Conservation (phyloP, 805 yeast genomes). For the Nakazawaea anatomiae region DNA sequence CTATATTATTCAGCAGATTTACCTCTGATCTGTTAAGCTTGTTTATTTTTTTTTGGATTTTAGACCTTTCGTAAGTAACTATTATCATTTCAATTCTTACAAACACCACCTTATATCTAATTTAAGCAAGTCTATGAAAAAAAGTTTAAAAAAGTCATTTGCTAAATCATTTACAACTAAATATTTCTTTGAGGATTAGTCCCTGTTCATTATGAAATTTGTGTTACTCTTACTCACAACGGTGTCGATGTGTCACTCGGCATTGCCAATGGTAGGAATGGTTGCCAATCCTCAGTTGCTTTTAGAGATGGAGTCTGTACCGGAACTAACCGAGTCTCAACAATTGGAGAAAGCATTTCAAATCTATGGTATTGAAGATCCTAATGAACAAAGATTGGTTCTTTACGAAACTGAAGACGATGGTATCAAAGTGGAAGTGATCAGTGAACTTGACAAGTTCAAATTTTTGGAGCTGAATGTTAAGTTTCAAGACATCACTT, state of each 20-base stretch:
- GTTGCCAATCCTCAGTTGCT: not conserved
- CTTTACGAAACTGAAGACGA: not conserved
- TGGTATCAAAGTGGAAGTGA: slow-evolving; percentile 1
- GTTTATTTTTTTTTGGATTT: not conserved
- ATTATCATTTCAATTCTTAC: too few species aligned
- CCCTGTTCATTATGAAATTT: not conserved
- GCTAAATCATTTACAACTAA: too few species aligned
- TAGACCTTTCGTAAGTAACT: too few species aligned
- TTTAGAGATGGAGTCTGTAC: not conserved
- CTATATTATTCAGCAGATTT: too few species aligned
- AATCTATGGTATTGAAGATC: not conserved
- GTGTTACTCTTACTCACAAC: not conserved
- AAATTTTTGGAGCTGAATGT: slow-evolving; percentile 34
- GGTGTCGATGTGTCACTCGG: not conserved
- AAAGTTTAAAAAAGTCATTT: too few species aligned
- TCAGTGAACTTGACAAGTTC: slow-evolving; percentile 31
- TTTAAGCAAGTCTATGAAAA: too few species aligned
- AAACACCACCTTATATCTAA: too few species aligned
- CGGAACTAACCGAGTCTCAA: not conserved
- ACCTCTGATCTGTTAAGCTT: not conserved
- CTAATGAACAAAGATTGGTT: slow-evolving; percentile 1
- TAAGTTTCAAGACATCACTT: slow-evolving; percentile 62
- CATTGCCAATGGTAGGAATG: not conserved
- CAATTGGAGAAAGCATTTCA: not conserved
- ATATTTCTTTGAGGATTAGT: too few species aligned